These are phyloP conservation scores for Fragaria nilgerrensis DNA, from an alignment of 306 rosid genomes.

Conservation along the genomic window DNA sequence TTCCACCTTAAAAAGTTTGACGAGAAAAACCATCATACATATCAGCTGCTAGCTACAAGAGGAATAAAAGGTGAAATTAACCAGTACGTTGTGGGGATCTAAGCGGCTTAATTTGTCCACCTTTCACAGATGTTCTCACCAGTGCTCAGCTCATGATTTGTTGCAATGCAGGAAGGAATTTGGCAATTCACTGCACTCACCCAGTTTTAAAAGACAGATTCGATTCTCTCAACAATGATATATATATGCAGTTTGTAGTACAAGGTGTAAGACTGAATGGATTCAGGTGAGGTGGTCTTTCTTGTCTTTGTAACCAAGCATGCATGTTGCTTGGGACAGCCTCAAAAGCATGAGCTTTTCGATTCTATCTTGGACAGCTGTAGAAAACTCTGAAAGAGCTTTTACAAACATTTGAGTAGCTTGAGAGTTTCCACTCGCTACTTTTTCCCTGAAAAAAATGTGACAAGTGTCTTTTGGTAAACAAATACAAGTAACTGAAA, in stretches of 20 bases:
- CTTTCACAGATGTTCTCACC: not conserved
- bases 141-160: not conserved
- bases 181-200: not conserved
- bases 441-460: constrained; percentile 31
- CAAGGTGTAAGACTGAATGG: constrained; percentile 36
- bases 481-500: constrained; percentile 32
- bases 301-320: constrained; percentile 86
- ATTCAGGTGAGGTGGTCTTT: constrained; percentile 59
- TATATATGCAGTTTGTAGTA: constrained; percentile 15
- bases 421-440: constrained; percentile 51
- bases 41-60: not conserved
- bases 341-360: constrained; percentile 46
- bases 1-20: not conserved
- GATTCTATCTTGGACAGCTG: constrained; percentile 45
- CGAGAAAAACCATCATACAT: not conserved
- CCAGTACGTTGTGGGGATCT: not conserved
- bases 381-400: constrained; percentile 7
- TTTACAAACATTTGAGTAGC: constrained; percentile 67
- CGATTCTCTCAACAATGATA: constrained; percentile 5
- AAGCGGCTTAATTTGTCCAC: not conserved
- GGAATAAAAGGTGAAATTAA: not conserved
- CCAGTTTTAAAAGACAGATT: not conserved
- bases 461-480: constrained; percentile 33
- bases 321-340: constrained; percentile 58
- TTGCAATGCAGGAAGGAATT: not conserved